Evolutionary conservation across 306 rosid genomes (phyloP).

Genomic region (Lupinus albus): DNA sequence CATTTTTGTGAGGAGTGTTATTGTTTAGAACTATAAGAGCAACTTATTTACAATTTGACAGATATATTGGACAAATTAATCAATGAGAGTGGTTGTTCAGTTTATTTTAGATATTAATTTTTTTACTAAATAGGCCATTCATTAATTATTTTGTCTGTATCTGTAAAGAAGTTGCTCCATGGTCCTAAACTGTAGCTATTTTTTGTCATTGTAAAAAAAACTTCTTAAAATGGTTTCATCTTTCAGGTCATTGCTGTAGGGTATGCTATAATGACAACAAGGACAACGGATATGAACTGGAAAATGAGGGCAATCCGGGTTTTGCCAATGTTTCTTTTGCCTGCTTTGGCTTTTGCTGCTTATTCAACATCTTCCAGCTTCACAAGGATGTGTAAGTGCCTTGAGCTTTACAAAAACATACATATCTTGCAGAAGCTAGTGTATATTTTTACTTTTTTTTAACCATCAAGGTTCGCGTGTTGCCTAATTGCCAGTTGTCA

Average conservation of each 20-base stretch:
- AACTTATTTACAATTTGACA: constrained; percentile 26
- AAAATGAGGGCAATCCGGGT: constrained; percentile 76
- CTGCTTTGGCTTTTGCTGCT: constrained; percentile 58
- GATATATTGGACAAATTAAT: constrained; percentile 4
- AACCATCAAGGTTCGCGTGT: constrained; percentile 13
- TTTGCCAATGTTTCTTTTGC: constrained; percentile 90
- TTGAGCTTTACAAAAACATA: constrained; percentile 5
- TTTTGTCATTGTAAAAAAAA: constrained; percentile 2
- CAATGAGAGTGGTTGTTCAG: constrained; percentile 19
- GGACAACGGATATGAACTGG: constrained; percentile 71
- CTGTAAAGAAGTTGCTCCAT: constrained; percentile 13
- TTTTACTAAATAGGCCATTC: constrained; percentile 9
- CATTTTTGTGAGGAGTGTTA: too few relatives aligned
- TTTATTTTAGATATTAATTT: constrained; percentile 28
- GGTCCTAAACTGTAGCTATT: background rate
- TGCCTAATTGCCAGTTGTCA: background rate
- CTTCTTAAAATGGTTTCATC: constrained; percentile 41
- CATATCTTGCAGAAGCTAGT: constrained; percentile 18
- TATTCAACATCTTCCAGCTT: constrained; percentile 62
- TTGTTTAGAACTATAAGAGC: background rate
- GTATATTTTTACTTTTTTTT: constrained; percentile 4
- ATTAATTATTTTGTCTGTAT: constrained; percentile 10
- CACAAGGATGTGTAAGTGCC: constrained; percentile 75
- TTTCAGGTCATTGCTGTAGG: constrained; percentile 80
- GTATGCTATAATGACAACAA: constrained; percentile 84